phyloP scores from a whole-genome alignment of 2,329 filamentous ascomycete species.

The Hymenotorrendiella dingleyae region DNA sequence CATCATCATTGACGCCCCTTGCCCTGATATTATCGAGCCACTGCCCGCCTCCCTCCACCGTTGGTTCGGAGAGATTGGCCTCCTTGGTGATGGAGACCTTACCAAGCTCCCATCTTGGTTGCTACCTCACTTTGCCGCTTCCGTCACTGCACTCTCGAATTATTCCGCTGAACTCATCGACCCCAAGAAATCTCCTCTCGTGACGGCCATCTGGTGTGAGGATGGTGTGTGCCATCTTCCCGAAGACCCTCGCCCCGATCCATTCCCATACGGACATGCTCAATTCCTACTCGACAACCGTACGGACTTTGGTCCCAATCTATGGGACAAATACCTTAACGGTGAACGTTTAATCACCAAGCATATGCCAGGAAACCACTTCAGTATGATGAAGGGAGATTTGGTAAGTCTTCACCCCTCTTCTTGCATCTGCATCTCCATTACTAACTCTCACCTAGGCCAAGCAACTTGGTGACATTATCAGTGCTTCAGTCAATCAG shows the following conservation, averaged over 20 bases:
- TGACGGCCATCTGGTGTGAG: conserved; percentile 64
- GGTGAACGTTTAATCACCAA: conserved; percentile 54
- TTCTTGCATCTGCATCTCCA: background rate
- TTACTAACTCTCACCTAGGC: background rate
- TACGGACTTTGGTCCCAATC: conserved; percentile 63
- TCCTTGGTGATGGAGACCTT: conserved; percentile 57
- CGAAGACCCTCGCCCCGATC: conserved; percentile 58
- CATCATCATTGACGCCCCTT: conserved; percentile 61
- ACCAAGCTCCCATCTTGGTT: conserved; percentile 67
- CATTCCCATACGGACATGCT: conserved; percentile 53
- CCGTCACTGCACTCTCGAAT: conserved; percentile 61
- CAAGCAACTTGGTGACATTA: conserved; percentile 4
- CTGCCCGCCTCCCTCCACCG: conserved; percentile 45
- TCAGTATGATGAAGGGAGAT: conserved; percentile 67
- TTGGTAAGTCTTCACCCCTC: conserved; percentile 34
- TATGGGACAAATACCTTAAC: conserved; percentile 62
- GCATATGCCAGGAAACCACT: conserved; percentile 69
- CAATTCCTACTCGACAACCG: conserved; percentile 70
- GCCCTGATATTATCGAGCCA: conserved; percentile 61
- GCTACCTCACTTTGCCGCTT: conserved; percentile 65
- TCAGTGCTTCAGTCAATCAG: too few relatives aligned
- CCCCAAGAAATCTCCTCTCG: conserved; percentile 51
- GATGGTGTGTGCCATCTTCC: conserved; percentile 66
- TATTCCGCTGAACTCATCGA: conserved; percentile 62
- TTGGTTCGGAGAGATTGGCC: conserved; percentile 67